A percentile compares a stretch with the other conserved stretches of the same genome.
These are phyloP conservation scores for Trichoderma breve DNA, from an alignment of 2,329 filamentous ascomycete species.

Conservation along the genomic window DNA sequence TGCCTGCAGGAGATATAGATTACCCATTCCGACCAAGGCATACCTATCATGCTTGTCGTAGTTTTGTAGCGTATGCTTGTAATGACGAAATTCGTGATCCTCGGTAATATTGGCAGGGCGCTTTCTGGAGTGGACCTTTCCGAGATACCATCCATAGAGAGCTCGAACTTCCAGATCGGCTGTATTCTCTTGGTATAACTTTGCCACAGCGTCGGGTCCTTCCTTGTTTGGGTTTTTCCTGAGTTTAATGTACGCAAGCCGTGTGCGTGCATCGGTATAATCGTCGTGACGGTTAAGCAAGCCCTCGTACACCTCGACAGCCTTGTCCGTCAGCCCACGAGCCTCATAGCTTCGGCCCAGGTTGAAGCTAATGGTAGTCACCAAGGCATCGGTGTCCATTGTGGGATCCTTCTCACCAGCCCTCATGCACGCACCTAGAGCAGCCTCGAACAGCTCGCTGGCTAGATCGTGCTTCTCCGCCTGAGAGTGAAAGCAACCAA, in stretches of 20 bases:
- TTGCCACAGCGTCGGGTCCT: conserved; percentile 79
- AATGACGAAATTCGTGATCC: conserved; percentile 88
- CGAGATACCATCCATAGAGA: conserved; percentile 93
- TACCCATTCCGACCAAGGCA: conserved; percentile 94
- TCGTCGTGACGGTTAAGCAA: conserved; percentile 81
- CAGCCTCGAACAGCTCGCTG: conserved; percentile 87
- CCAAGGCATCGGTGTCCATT: conserved; percentile 82
- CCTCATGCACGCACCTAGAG: conserved; percentile 80
- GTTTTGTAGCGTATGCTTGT: conserved; percentile 92
- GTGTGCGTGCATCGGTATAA: conserved; percentile 87
- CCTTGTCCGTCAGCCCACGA: conserved; percentile 75
- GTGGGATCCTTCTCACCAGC: conserved; percentile 72
- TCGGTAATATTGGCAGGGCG: conserved; percentile 76
- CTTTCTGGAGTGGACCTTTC: conserved; percentile 77
- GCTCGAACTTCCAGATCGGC: conserved; percentile 88
- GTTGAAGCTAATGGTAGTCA: conserved; percentile 97
- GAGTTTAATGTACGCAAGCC: conserved; percentile 86
- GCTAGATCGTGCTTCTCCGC: conserved; percentile 77
- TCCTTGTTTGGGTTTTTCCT: conserved; percentile 78
- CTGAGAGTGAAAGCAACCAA: conserved; percentile 93
- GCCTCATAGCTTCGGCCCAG: conserved; percentile 91
- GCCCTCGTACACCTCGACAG: conserved; percentile 83
- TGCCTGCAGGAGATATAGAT: conserved; percentile 80
- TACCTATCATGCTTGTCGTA: conserved; percentile 99
- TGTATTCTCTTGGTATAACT: conserved; percentile 80